Conservation (phyloP, 2,329 filamentous ascomycete genomes). For the Cladosporium sp. region DNA sequence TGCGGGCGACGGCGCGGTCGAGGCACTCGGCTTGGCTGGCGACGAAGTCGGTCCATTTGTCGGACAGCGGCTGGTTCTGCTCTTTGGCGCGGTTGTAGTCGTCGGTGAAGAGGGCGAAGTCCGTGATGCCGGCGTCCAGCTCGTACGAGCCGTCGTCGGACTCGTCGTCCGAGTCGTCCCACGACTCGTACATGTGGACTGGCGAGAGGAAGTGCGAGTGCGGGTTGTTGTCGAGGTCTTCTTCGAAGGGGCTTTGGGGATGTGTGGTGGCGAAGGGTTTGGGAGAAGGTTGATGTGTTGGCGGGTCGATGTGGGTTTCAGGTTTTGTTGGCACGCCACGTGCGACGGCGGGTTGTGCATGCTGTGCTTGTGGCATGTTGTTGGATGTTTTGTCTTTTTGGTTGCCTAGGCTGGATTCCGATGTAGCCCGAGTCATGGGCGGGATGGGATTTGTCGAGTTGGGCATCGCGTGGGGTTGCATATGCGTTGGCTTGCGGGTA, state of each 20-base stretch:
- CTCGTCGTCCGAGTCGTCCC: conserved; percentile 23
- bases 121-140: conserved; percentile 28
- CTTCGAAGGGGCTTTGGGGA: conserved; percentile 12
- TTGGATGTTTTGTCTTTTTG: background rate
- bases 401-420: background rate
- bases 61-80: conserved; percentile 17
- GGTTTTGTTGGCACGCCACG: background rate
- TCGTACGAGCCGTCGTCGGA: conserved; percentile 21
- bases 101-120: conserved; percentile 28
- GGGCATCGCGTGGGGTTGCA: background rate
- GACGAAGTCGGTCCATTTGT: conserved; percentile 23
- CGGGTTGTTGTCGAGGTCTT: conserved; percentile 26
- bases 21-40: conserved; percentile 20
- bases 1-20: conserved; percentile 19
- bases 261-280: conserved; percentile 12
- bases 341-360: background rate
- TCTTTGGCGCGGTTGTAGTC: conserved; percentile 24
- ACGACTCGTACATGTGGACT: conserved; percentile 26
- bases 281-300: background rate
- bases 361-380: background rate
- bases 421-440: background rate
- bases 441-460: background rate
- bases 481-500: background rate
- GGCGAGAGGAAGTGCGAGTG: conserved; percentile 28
- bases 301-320: conserved; percentile 5